phyloP scores from a whole-genome alignment of 2,329 filamentous ascomycete species.

The Phaeoacremonium minimum region DNA sequence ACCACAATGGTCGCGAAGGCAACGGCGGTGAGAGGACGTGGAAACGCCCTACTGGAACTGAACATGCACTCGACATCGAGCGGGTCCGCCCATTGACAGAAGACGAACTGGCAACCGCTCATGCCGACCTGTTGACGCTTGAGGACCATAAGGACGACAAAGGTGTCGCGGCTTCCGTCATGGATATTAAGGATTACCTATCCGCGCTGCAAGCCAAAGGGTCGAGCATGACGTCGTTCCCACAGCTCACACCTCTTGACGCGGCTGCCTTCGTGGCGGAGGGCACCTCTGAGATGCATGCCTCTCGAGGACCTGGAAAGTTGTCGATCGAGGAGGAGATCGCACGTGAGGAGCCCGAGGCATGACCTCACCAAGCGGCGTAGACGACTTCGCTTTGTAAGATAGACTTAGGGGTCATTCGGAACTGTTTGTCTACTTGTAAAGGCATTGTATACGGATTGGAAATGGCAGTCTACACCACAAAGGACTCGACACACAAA shows the following conservation, averaged over 20 bases:
- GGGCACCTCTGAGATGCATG: not conserved
- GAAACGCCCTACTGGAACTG: constrained; percentile 3
- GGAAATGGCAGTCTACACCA: not conserved
- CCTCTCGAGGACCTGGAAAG: not conserved
- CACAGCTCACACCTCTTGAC: constrained; percentile 2
- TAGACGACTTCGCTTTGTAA: too few relatives aligned
- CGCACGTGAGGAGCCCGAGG: not conserved
- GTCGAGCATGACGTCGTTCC: not conserved
- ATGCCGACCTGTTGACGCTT: constrained; percentile 2
- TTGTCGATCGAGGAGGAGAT: not conserved
- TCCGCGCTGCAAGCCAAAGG: not conserved
- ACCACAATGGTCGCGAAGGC: constrained; percentile 7
- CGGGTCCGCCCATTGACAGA: constrained; percentile 5
- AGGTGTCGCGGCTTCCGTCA: constrained; percentile 2
- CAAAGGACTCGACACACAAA: not conserved
- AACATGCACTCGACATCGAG: constrained; percentile 11
- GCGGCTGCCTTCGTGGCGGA: constrained; percentile 3
- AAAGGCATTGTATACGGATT: not conserved
- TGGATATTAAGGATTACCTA: not conserved
- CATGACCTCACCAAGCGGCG: too few relatives aligned
- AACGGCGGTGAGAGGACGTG: not conserved
- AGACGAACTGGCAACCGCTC: constrained; percentile 8
- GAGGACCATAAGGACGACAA: constrained; percentile 1
- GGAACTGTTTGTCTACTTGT: not conserved
- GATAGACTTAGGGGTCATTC: not conserved